Conservation (phyloP, 441 rosid genomes). For the Bocquillonia castaneifolia region DNA sequence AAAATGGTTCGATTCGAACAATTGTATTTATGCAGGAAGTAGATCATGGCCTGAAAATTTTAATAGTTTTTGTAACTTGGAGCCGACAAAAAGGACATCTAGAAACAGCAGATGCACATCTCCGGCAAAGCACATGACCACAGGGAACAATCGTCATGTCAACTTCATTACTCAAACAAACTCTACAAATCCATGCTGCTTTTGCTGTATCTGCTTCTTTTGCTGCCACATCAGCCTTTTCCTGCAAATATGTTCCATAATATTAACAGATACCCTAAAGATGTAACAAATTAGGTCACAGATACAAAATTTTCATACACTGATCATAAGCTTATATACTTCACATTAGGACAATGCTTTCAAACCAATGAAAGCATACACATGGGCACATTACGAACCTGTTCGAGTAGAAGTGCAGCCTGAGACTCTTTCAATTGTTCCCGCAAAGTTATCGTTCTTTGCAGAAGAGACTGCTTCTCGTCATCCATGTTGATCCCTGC, state of each 20-base stretch:
- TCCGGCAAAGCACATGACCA: conserved; percentile 85
- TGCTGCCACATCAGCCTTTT: conserved; percentile 59
- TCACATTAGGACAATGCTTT: too few relatives aligned
- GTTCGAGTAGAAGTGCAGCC: conserved; percentile 74
- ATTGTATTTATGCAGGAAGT: neutral
- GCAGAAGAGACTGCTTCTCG: conserved; percentile 77
- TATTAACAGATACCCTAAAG: neutral
- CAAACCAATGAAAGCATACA: too few relatives aligned
- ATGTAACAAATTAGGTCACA: neutral
- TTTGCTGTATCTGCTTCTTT: conserved; percentile 90
- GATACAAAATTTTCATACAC: neutral
- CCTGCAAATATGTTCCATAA: conserved; percentile 40
- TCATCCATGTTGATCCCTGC: conserved; percentile 82
- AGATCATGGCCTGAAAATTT: conserved; percentile 63
- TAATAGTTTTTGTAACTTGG: conserved; percentile 57
- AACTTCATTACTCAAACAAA: conserved; percentile 81
- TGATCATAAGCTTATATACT: neutral
- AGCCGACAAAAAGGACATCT: conserved; percentile 90
- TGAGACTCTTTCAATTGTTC: conserved; percentile 77
- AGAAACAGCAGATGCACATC: conserved; percentile 81
- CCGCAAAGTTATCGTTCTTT: conserved; percentile 65
- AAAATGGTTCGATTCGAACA: neutral
- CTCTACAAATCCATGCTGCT: conserved; percentile 84
- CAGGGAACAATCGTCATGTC: conserved; percentile 78
- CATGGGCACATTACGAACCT: too few relatives aligned